These are phyloP conservation scores for Silybum marianum DNA, from an alignment of 129 eudicot genomes.

Conservation along the genomic window DNA sequence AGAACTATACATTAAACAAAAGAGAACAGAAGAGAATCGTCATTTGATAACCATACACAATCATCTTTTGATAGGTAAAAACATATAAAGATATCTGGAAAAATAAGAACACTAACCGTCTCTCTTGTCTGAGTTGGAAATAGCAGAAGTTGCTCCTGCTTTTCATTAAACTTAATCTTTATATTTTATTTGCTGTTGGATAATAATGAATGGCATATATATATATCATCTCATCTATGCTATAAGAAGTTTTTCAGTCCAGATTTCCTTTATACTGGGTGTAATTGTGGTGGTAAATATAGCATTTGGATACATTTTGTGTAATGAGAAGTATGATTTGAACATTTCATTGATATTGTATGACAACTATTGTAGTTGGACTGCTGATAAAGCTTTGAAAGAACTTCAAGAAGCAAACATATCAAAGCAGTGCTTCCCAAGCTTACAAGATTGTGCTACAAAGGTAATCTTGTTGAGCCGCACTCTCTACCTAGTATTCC, in stretches of 20 bases:
- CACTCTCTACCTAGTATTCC: not conserved
- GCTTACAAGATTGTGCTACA: conserved; percentile 76
- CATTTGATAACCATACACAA: no score
- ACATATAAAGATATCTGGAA: no score
- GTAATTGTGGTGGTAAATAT: not conserved
- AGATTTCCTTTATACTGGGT: not conserved
- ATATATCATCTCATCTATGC: not conserved
- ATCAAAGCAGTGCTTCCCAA: conserved; percentile 72
- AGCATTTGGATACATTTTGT: not conserved
- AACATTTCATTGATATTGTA: conserved; percentile 15
- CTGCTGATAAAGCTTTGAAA: conserved; percentile 74
- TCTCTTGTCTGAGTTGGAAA: no score
- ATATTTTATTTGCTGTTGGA: no score
- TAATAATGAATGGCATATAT: no score
- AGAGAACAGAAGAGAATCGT: no score
- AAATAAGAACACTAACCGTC: no score
- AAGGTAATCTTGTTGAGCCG: conserved; percentile 42
- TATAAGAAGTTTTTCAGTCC: not conserved
- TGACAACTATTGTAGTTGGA: conserved; percentile 61
- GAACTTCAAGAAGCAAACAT: conserved; percentile 94
- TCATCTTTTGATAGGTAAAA: no score
- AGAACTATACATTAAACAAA: not conserved
- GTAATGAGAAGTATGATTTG: conserved; percentile 1
- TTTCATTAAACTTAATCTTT: no score
- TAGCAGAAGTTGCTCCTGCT: no score